Evolutionary conservation across 352 stramenopile species (phyloP), one percentile per base, ranked within the genome.

Genomic region (Plasmopara muralis): DNA sequence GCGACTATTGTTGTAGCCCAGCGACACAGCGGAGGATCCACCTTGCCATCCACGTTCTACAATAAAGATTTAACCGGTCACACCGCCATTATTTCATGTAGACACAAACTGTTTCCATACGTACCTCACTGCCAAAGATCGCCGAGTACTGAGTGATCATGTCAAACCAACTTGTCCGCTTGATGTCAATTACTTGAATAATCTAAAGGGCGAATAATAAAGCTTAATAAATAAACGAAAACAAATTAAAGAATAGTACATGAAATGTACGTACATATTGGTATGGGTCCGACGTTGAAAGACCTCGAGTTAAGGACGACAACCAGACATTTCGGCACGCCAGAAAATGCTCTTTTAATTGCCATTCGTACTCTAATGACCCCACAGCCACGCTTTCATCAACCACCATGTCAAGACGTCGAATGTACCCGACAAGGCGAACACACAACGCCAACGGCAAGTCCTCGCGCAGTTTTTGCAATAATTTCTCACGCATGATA

Each of bases 91-190:
- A 14, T 38, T 5, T 38, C 13, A 38, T 2, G 33, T 14, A 38
- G 13, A 38, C 9, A 14, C 13, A 38, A 38, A 38, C 20, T 25
- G 20, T 25, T 25, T 1, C 20, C 20, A 38, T 38, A 46, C 49
- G 25, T 55, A 85, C 77, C 60, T 89, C 74, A 47, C 71, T 89
- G 14, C 83, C 83, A 44, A 95, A 95, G 52, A 95, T 95, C 8
- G 85, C 85, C 41, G 82, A 93, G 62, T 94, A 95, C 53, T 95
- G 85, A 7, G 84, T 95, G 47, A 95, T 89, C 68, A 93, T 82
- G 42, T 95, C 84, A 50, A 95, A 95, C 85, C 83, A 94, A 60
- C 82, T 93, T 42, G 85, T 87, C 29, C 85, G 71, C 60, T 93
- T 93, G 33, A 87, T 72, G 48, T 95, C 85, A 47, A 94, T 90